Percentiles rank a stretch among this genome's conserved stretches.
phyloP scores from a whole-genome alignment of 352 stramenopile species.

The Globisporangium solare region DNA sequence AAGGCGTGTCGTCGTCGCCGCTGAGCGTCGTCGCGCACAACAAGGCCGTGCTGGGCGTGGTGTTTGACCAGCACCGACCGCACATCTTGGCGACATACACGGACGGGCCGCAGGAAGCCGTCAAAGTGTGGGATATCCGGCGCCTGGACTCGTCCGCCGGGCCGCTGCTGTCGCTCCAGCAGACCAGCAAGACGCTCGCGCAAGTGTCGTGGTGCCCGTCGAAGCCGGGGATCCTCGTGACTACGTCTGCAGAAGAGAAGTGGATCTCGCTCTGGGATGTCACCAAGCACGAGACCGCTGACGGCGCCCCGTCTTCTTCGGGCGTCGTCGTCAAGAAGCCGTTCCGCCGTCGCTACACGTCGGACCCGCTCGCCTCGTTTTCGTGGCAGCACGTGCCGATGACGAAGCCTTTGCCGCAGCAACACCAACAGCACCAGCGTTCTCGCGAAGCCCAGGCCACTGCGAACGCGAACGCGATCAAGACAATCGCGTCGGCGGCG shows the following conservation, averaged over 20 bases:
- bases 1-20: slow-evolving; percentile 33
- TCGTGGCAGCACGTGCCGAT: slow-evolving; percentile 67
- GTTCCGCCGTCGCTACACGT: slow-evolving; percentile 73
- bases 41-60: slow-evolving; percentile 77
- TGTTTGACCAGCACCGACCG: slow-evolving; percentile 77
- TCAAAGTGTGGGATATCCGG: slow-evolving; percentile 87
- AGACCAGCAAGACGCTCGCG: slow-evolving; percentile 62
- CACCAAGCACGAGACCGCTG: slow-evolving; percentile 39
- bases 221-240: slow-evolving; percentile 76
- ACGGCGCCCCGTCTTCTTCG: slow-evolving; percentile 15
- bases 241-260: slow-evolving; percentile 69
- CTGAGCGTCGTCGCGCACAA: slow-evolving; percentile 83
- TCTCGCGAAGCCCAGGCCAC: slow-evolving; percentile 1
- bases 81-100: slow-evolving; percentile 83
- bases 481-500: slow-evolving; percentile 39
- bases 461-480: slow-evolving; percentile 22
- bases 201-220: slow-evolving; percentile 84
- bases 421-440: background rate
- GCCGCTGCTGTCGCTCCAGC: slow-evolving; percentile 67
- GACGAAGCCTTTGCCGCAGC: slow-evolving; percentile 2
- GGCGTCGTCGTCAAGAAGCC: slow-evolving; percentile 51
- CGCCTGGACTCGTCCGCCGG: slow-evolving; percentile 62
- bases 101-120: slow-evolving; percentile 70
- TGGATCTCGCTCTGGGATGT: slow-evolving; percentile 86
- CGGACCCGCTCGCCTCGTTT: slow-evolving; percentile 68